Evolutionary conservation across 2,329 filamentous ascomycete species (phyloP), one percentile per base, ranked within the genome.

Genomic region (Cryphonectria parasitica): DNA sequence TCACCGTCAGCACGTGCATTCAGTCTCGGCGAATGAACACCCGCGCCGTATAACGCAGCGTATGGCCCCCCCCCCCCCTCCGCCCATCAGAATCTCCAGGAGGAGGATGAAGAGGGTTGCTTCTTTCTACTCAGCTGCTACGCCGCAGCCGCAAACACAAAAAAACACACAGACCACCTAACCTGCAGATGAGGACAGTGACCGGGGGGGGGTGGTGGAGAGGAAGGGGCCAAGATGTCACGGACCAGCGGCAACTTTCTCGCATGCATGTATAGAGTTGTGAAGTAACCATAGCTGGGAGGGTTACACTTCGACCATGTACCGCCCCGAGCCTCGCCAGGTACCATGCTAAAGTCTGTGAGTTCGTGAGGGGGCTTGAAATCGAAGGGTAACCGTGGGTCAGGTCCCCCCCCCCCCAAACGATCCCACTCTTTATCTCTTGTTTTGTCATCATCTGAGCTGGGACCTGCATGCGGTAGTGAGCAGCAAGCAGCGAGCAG

Each of bases 231-330:
- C 54, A 31, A 28, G 15, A 28, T 64, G 13, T 58, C 22, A 36
- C 54, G 54, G 54, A 58, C 54, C 54, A 58, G 54, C 54, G 54
- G 54, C 54, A 58, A 17, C 54, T 58, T 56, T 8, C 25, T 58
- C 54, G 3, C 28, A 58, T 19, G 28, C 25, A 58, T 19, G 45
- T 49, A 49, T 22, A n/a, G 19, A 49, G 34, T 34, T 8, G 43
- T 22, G 17, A 49, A 17, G 6, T 49, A 43, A 3, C 19, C 19
- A 22, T 22, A 49, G 17, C 22, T 43, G 41, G 41, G 41, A 6
- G 52, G 52, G 52, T 25, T 56, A 56, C 52, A 31, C n/a, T 10
- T 28, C 13, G 25, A 17, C n/a, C 52, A 58, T 58, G 54, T 58
- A 58, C 17, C 13, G 15, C 13, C 19, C 19, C 34, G 22, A 62